Evolutionary conservation across 345 rosid species (phyloP), one percentile per base, ranked within the genome.

Genomic region (Reutealis trisperma): DNA sequence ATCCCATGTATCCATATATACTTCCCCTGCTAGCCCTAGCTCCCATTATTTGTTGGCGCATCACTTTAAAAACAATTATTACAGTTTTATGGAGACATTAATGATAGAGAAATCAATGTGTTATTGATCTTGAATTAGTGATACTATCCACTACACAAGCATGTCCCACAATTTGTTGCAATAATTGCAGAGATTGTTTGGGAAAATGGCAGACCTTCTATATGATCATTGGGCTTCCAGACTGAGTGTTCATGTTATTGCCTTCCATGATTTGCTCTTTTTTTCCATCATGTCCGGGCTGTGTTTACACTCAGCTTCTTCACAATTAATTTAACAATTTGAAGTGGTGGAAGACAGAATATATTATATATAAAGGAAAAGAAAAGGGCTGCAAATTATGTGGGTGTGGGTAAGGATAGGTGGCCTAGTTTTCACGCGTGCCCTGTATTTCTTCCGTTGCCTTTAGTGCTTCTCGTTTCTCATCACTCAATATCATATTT

Each of bases 361-460:
- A 37, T 5, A 37, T 37, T 4, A 0, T 2, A 0, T 2, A 34
- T 7, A 3, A 58, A 58, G 12, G 16, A 57, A 57, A 57, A 21
- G 47, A 69, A 73, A 70, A 54, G 73, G 27, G 78, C 70, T 79
- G 75, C 71, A 71, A 52, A 72, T 4, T 37, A 37, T 37, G 47
- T 72, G 21, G 63, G 55, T 15, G 21, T 67, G 54, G 55, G 15
- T 14, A 30, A 37, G 41, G 4, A 12, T 57, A 80, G 79, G 67
- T 62, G 67, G 79, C 87, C 85, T 86, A 57, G 65, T 71, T 88
- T 84, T 80, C 84, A 83, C 86, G 90, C 89, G 81, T 84, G 84
- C 75, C 85, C 70, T 77, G 18, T 55, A 45, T 44, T 72, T 77
- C 66, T 75, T 1, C 32, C n/a, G 16, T n/a, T 72, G 83, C 81